phyloP scores from a whole-genome alignment of 306 rosid genomes.

The Vigna radiata region DNA sequence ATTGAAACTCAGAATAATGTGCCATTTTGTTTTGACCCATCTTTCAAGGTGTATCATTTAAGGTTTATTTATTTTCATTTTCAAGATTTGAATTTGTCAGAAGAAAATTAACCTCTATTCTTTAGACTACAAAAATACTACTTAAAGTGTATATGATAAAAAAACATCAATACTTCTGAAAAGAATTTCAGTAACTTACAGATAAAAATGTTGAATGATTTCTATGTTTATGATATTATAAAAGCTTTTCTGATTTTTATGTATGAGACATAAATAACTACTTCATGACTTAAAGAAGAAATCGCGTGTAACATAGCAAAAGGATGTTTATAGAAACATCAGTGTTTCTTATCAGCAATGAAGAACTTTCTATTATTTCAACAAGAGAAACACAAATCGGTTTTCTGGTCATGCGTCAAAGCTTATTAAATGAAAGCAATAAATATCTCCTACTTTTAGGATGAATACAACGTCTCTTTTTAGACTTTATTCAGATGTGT shows the following conservation, averaged over 20 bases:
- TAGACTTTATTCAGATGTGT: neutral
- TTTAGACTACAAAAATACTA: neutral
- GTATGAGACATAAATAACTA: neutral
- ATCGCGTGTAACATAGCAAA: neutral
- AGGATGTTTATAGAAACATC: neutral
- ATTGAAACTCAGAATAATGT: constrained; percentile 23
- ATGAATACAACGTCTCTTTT: neutral
- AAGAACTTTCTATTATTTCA: constrained; percentile 11
- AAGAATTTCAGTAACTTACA: neutral
- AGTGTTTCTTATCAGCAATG: neutral
- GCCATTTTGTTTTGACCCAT: neutral
- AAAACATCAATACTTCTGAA: neutral
- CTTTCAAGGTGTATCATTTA: neutral
- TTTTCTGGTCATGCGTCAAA: neutral
- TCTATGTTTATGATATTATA: neutral
- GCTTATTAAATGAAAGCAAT: constrained; percentile 32
- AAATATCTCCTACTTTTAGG: constrained; percentile 16
- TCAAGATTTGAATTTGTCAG: neutral
- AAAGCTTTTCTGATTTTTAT: neutral
- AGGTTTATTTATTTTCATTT: neutral
- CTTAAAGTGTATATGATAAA: too few relatives aligned
- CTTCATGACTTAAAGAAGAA: neutral
- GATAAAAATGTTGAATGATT: neutral
- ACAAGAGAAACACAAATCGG: neutral
- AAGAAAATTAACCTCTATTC: neutral